Percentiles rank a stretch among this genome's conserved stretches.
These are phyloP conservation scores for Ophiocordyceps camponoti-saundersi DNA, from an alignment of 2,329 filamentous ascomycete species.

Conservation along the genomic window DNA sequence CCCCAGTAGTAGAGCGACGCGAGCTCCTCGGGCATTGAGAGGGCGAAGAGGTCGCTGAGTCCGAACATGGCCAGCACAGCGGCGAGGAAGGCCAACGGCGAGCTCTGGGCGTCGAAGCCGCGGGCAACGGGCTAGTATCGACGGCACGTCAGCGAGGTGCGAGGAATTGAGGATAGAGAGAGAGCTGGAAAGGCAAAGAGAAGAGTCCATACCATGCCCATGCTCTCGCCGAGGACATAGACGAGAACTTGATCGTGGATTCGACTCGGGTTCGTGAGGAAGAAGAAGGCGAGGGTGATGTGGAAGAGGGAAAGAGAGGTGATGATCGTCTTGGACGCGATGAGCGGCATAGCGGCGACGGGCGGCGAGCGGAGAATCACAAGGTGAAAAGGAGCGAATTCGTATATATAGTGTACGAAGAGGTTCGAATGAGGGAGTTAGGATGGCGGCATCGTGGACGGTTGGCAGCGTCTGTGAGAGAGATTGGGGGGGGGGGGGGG, in stretches of 20 bases:
- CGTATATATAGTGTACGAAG: too few relatives aligned
- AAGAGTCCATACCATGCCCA: slow-evolving; percentile 48
- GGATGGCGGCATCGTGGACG: background rate
- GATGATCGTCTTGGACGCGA: slow-evolving; percentile 68
- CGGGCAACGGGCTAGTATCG: slow-evolving; percentile 40
- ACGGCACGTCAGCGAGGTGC: slow-evolving; percentile 32
- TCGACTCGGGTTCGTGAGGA: slow-evolving; percentile 54
- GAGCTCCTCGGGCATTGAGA: slow-evolving; percentile 53
- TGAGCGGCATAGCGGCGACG: slow-evolving; percentile 49
- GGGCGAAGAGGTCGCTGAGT: slow-evolving; percentile 45
- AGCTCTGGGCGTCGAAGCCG: slow-evolving; percentile 49
- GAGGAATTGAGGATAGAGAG: background rate
- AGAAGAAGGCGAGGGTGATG: slow-evolving; percentile 67
- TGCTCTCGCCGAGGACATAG: slow-evolving; percentile 64
- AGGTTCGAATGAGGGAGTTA: background rate
- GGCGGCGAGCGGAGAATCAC: background rate
- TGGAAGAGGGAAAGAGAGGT: slow-evolving; percentile 72
- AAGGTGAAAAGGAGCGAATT: too few relatives aligned
- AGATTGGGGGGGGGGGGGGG: too few relatives aligned
- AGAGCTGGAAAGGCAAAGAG: background rate
- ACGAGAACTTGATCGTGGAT: slow-evolving; percentile 70
- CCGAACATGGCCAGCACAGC: slow-evolving; percentile 46
- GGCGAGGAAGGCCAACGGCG: slow-evolving; percentile 59
- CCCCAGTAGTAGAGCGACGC: slow-evolving; percentile 46
- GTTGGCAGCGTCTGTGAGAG: background rate